Evolutionary conservation across 495 filamentous ascomycete species (phyloP).

Genomic region (Sabuloglossum arenarium): DNA sequence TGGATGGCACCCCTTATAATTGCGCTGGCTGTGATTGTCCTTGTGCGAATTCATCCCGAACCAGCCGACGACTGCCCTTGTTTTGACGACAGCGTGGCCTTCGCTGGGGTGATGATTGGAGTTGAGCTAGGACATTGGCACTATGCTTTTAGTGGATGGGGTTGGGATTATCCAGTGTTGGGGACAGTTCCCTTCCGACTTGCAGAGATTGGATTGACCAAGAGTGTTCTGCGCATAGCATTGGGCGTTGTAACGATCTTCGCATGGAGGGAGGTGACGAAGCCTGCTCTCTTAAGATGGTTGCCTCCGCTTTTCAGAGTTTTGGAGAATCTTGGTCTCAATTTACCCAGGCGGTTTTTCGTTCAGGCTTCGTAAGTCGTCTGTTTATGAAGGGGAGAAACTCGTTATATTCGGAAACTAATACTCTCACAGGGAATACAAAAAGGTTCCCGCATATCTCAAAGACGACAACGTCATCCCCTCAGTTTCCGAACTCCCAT

Average conservation of each 20-base stretch:
- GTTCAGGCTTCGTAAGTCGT: conserved; percentile 51
- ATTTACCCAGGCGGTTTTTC: conserved; percentile 71
- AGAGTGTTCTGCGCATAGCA: conserved; percentile 40
- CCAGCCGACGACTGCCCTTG: conserved; percentile 94
- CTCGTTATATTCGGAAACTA: conserved; percentile 1
- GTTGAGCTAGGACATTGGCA: conserved; percentile 65
- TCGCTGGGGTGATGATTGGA: conserved; percentile 74
- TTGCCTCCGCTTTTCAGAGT: conserved; percentile 77
- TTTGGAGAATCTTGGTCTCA: conserved; percentile 56
- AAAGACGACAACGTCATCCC: conserved; percentile 77
- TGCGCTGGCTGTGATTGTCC: conserved; percentile 40
- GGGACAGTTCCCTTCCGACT: conserved; percentile 43
- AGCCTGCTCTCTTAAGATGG: conserved; percentile 53
- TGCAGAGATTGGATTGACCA: conserved; percentile 37
- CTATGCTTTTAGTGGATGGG: conserved; percentile 33
- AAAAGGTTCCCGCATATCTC: conserved; percentile 53
- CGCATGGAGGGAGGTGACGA: conserved; percentile 71
- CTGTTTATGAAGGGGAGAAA: not conserved
- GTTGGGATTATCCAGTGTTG: conserved; percentile 31
- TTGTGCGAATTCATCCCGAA: conserved; percentile 84
- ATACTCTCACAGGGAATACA: conserved; percentile 43
- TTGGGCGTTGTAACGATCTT: conserved; percentile 70
- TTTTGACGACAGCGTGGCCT: conserved; percentile 90
- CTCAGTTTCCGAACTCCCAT: conserved; percentile 61
- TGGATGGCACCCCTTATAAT: conserved; percentile 37